Percentiles rank a stretch among this genome's conserved stretches.
Conservation (phyloP, 768 basidiomycete genomes). For the Auriscalpium orientale region DNA sequence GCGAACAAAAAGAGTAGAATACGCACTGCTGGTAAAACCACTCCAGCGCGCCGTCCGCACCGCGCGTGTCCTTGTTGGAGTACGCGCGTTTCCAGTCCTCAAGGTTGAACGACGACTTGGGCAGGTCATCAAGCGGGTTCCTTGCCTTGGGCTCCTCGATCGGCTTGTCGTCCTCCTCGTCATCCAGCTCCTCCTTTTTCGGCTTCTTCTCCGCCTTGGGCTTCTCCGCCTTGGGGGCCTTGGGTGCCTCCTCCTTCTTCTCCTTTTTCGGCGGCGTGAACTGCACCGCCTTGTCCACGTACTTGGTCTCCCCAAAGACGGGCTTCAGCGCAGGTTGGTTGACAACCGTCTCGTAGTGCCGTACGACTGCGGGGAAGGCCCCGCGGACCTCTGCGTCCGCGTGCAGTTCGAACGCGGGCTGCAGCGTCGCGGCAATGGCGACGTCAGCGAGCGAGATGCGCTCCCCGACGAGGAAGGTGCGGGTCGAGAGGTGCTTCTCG, state of each 20-base stretch:
- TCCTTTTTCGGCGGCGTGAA: constrained; percentile 60
- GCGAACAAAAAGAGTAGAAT: background rate
- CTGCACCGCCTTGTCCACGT: constrained; percentile 61
- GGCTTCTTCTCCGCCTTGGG: constrained; percentile 61
- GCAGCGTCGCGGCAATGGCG: constrained; percentile 51
- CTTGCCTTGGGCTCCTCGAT: constrained; percentile 84
- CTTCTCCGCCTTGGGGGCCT: constrained; percentile 19
- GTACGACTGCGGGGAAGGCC: constrained; percentile 69
- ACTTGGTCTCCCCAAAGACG: constrained; percentile 53
- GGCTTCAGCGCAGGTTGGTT: constrained; percentile 75
- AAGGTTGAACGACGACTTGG: constrained; percentile 81
- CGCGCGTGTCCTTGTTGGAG: constrained; percentile 96
- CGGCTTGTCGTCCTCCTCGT: constrained; percentile 74
- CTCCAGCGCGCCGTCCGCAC: constrained; percentile 71
- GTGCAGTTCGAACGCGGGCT: constrained; percentile 43
- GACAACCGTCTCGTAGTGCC: constrained; percentile 78
- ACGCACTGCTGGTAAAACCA: constrained; percentile 96
- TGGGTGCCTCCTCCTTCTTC: constrained; percentile 27
- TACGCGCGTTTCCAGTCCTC: constrained; percentile 98
- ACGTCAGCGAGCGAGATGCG: constrained; percentile 94
- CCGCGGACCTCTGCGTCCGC: constrained; percentile 62
- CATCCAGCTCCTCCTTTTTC: constrained; percentile 45
- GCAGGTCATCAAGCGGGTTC: constrained; percentile 90
- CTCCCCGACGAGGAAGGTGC: constrained; percentile 89
- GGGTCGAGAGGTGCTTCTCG: constrained; percentile 63